Evolutionary conservation across 306 rosid genomes (phyloP), one percentile per base, ranked within the genome.

Genomic region (Trifolium subterraneum): DNA sequence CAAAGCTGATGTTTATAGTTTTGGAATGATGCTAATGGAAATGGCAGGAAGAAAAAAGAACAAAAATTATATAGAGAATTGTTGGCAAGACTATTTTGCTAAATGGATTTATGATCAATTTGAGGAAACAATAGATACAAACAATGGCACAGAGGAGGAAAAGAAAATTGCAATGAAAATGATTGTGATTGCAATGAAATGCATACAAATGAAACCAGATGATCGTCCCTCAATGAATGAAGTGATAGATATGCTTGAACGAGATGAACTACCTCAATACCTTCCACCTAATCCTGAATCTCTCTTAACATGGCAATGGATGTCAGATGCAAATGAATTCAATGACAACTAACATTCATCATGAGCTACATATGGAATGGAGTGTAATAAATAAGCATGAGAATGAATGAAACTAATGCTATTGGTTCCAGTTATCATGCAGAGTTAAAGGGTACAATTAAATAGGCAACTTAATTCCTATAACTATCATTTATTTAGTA

Each of bases 71-170:
- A 19, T 58, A 2, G 67, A 71, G 42, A 13, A 72, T 72, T 41
- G 2, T 15, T 23, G 68, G 67, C 76, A 72, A 41, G 19, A 58
- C 12, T 58, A 72, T 13, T 41, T n/a, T 60, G 13, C 69, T 10
- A 42, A 16, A 11, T 72, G 44, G 69, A 54, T 72, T 72, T 72
- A 72, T 72, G 69, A 59, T 48, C 77, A 72, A 7, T 72, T 59
- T 44, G 58, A 59, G 68, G 77, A 72, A 42, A 27, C 44, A 72
- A 72, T 72, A 59, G 44, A 39, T 14, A 31, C 15, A 2, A 39
- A 48, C 20, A 72, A 42, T 16, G 69, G 9, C 3, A 72, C 68
- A n/a, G 19, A 42, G 3, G 68, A 72, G 19, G 77, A 72, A 27
- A 72, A 72, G 60, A 72, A 42, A 10, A 11, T 59, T 8, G 77